Percentiles rank a stretch among this genome's conserved stretches.
Conservation (phyloP, 164 flowering plant genomes). For the Nymphaea thermarum region DNA sequence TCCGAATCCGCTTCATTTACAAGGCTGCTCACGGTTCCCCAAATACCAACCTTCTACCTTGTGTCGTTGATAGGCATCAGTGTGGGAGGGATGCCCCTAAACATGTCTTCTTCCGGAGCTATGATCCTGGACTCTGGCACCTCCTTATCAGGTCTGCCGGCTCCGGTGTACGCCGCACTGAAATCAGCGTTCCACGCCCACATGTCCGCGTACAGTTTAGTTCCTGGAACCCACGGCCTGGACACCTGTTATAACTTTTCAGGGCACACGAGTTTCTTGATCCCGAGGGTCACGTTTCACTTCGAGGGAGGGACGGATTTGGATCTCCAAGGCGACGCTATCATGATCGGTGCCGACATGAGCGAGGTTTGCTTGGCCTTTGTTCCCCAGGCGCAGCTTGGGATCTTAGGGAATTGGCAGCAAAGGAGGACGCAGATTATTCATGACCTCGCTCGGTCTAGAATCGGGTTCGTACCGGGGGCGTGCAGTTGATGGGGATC, state of each 20-base stretch:
- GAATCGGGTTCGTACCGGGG: slow-evolving; percentile 34
- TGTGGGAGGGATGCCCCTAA: slow-evolving; percentile 16
- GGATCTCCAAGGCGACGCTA: slow-evolving; percentile 10
- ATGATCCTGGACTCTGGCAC: slow-evolving; percentile 52
- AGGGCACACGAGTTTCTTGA: slow-evolving; percentile 2
- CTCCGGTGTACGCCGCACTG: slow-evolving; percentile 19
- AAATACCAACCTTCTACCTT: slow-evolving; percentile 20
- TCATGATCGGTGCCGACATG: slow-evolving; percentile 10
- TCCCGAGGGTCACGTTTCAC: slow-evolving; percentile 18
- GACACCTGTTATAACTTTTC: slow-evolving; percentile 31
- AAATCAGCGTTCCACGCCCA: slow-evolving; percentile 11
- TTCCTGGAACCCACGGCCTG: slow-evolving; percentile 17
- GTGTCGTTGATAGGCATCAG: slow-evolving; percentile 16
- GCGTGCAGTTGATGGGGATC: slow-evolving; percentile 16
- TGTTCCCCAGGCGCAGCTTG: slow-evolving; percentile 8
- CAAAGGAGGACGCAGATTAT: slow-evolving; percentile 26
- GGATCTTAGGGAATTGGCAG: slow-evolving; percentile 38
- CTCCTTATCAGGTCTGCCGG: slow-evolving; percentile 32
- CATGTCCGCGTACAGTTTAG: slow-evolving; percentile 19
- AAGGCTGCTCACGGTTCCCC: slow-evolving; percentile 21
- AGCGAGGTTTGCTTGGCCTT: slow-evolving; percentile 32
- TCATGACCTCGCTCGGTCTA: slow-evolving; percentile 25
- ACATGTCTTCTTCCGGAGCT: slow-evolving; percentile 7
- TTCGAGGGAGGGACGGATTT: slow-evolving; percentile 29
- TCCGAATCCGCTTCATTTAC: slow-evolving; percentile 19